Evolutionary conservation across 331 rosid species (phyloP), one percentile per base, ranked within the genome.

Genomic region (Telfairia occidentalis): DNA sequence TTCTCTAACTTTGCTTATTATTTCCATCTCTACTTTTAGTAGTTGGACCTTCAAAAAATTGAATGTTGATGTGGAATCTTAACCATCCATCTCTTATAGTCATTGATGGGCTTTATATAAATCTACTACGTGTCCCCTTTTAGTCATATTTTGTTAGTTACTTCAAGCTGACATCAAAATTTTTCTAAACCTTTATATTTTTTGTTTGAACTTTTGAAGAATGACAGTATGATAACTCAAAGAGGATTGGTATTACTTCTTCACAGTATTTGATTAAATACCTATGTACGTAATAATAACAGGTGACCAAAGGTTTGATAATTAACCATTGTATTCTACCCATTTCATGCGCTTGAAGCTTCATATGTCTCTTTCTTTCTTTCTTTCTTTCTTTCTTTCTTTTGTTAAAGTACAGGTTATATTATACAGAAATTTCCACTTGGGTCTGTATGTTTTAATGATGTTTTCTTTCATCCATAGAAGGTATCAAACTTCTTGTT

Each of bases 401-500:
- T 1, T 40, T 38, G 73, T 73, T 48, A 38, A 52, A 10, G 16
- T n/a, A 73, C 30, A 73, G 76, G 40, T 50, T 32, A 19, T 16
- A 48, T 65, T n/a, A 24, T 26, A 4, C 34, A 65, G 73, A 37
- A 21, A n/a, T 45, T 40, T 50, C 60, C 76, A 28, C 9, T 26
- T 45, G 42, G 15, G 28, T 50, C 28, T 50, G 5, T 30, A 21
- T 4, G 66, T 24, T 74, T 42, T 53, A 37, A 57, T 12, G 12
- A 15, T 35, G 21, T 52, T 49, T 64, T 71, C 9, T 50, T 48
- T 60, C 15, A 2, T 34, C 46, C 3, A 55, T 52, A 59, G 60
- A 59, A 18, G 21, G 9, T 76, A 76, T 80, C 40, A 60, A 75
- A 78, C 76, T 74, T 83, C 82, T 78, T 71, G 80, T 83, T 80